These are phyloP conservation scores for Cladosporium halotolerans DNA, from an alignment of 2,329 filamentous ascomycete species.

Conservation along the genomic window DNA sequence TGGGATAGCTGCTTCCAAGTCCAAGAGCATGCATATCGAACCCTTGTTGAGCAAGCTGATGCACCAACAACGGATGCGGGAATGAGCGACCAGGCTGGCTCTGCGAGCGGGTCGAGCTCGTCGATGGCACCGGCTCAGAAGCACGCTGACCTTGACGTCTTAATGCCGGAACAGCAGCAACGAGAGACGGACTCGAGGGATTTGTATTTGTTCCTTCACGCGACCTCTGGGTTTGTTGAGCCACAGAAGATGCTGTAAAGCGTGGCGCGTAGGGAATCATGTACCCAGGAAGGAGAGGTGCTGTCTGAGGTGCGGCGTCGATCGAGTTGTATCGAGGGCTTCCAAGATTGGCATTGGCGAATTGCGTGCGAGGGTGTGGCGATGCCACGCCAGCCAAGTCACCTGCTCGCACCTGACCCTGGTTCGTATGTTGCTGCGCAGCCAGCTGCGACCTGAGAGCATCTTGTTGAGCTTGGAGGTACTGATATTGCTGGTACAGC, in stretches of 20 bases:
- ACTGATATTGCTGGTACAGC: constrained; percentile 42
- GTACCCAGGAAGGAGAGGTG: constrained; percentile 36
- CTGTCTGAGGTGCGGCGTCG: constrained; percentile 29
- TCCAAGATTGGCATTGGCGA: constrained; percentile 22
- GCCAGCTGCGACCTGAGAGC: constrained; percentile 37
- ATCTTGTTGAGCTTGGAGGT: constrained; percentile 32
- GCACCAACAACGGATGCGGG: constrained; percentile 34
- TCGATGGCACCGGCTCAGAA: constrained; percentile 37
- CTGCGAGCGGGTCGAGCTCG: constrained; percentile 40
- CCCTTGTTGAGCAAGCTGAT: constrained; percentile 32
- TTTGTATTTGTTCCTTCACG: constrained; percentile 43
- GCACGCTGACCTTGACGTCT: constrained; percentile 38
- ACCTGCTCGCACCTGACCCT: constrained; percentile 31
- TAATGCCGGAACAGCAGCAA: constrained; percentile 37
- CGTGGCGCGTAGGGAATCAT: constrained; percentile 39
- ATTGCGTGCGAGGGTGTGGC: constrained; percentile 30
- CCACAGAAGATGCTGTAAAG: constrained; percentile 34
- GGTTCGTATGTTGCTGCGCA: constrained; percentile 32
- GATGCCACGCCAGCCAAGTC: constrained; percentile 34
- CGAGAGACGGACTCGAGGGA: constrained; percentile 44
- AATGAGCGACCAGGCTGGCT: constrained; percentile 44
- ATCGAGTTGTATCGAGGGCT: constrained; percentile 23
- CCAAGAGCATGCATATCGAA: constrained; percentile 31
- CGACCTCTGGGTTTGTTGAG: constrained; percentile 30
- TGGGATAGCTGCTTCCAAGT: constrained; percentile 27